Evolutionary conservation across 1,139 yeast genomes (phyloP).

Genomic region (Diutina pseudorugosa): DNA sequence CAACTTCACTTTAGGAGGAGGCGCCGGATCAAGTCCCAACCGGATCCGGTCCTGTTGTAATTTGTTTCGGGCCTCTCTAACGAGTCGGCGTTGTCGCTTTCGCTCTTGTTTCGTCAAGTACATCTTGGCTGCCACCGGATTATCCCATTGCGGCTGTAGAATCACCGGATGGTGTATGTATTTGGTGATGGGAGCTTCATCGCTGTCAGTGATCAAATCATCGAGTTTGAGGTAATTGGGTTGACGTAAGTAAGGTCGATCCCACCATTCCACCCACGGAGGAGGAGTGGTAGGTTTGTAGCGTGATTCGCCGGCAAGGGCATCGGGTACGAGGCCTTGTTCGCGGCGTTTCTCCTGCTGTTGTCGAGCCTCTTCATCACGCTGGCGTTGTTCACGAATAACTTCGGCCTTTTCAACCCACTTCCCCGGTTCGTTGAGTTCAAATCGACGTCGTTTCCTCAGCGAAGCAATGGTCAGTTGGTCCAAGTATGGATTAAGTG

Average conservation of each 20-base stretch:
- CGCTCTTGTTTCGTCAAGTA: constrained; percentile 67
- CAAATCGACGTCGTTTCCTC: constrained; percentile 18
- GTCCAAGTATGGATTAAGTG: constrained; percentile 53
- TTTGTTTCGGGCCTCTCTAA: constrained; percentile 49
- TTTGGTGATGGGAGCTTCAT: constrained; percentile 39
- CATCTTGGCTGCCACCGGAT: constrained; percentile 29
- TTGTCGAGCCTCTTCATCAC: constrained; percentile 18
- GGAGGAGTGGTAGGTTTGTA: constrained; percentile 34
- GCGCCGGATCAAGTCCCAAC: constrained; percentile 77
- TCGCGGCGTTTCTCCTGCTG: constrained; percentile 15
- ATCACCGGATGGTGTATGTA: constrained; percentile 80
- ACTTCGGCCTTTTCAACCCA: constrained; percentile 45
- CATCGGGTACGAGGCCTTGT: constrained; percentile 37
- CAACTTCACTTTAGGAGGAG: constrained; percentile 78
- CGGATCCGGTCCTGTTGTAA: constrained; percentile 69
- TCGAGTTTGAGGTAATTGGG: constrained; percentile 12
- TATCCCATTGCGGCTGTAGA: constrained; percentile 44
- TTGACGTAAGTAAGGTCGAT: constrained; percentile 32
- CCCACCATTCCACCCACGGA: constrained; percentile 80
- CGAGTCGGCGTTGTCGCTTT: constrained; percentile 63
- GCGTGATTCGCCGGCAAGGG: constrained; percentile 36
- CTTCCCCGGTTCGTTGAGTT: constrained; percentile 50
- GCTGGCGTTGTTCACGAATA: constrained; percentile 26
- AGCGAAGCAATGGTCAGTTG: constrained; percentile 14
- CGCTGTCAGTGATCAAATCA: constrained; percentile 19